phyloP scores from a whole-genome alignment of 352 stramenopile genomes.

The Phytophthora europaea region DNA sequence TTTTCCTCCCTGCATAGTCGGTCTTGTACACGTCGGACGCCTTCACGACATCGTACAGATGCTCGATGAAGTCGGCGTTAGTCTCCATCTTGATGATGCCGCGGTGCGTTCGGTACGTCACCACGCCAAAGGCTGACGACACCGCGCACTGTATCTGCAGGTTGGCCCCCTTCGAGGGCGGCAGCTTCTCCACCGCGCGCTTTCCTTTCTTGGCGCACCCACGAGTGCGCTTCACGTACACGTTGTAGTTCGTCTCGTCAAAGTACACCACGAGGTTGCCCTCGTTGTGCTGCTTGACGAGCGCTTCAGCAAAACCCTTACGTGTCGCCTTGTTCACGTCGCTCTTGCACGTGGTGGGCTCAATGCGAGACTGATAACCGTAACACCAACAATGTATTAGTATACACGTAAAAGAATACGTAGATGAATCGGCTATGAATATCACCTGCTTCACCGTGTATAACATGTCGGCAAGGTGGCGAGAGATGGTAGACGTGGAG shows the following conservation, averaged over 20 bases:
- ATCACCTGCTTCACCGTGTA: constrained; percentile 23
- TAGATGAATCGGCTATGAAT: too few species aligned
- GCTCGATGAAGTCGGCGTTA: not conserved
- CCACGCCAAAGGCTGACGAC: not conserved
- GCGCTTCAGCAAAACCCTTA: not conserved
- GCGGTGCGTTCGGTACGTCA: not conserved
- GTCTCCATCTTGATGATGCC: not conserved
- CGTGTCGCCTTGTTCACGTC: constrained; percentile 9
- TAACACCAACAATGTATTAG: too few species aligned
- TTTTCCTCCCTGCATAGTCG: not conserved
- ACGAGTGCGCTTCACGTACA: not conserved
- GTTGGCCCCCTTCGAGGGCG: not conserved
- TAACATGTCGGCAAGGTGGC: constrained; percentile 3
- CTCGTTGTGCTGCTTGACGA: not conserved
- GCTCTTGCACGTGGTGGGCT: constrained; percentile 16
- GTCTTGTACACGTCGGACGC: not conserved
- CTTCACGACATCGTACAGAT: not conserved
- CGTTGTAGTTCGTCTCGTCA: not conserved
- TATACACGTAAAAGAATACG: too few species aligned
- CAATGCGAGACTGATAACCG: not conserved
- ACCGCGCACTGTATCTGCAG: not conserved
- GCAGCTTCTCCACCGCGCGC: not conserved
- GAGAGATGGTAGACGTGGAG: not conserved
- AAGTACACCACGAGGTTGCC: not conserved
- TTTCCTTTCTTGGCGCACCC: not conserved